phyloP scores from a whole-genome alignment of 306 rosid species.

The Prunus campanulata region DNA sequence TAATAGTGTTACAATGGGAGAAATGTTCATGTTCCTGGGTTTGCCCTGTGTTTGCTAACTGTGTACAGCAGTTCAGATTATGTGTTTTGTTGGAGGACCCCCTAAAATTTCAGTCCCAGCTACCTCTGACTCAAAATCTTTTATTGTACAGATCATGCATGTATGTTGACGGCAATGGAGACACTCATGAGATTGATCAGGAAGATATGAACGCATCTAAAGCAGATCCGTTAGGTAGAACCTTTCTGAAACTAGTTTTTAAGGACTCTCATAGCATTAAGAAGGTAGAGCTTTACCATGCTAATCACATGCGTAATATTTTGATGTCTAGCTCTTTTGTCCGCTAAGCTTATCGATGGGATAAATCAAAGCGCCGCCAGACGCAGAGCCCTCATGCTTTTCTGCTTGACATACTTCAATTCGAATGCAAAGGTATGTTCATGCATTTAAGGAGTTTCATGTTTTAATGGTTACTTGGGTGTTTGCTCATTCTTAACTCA shows the following conservation, averaged over 20 bases:
- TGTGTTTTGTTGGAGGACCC: background rate
- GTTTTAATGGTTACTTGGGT: no score
- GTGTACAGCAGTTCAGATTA: background rate
- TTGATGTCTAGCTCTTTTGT: constrained; percentile 56
- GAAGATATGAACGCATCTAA: constrained; percentile 58
- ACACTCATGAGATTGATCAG: constrained; percentile 53
- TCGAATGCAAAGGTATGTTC: constrained; percentile 52
- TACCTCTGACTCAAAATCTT: constrained; percentile 23
- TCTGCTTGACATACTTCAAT: constrained; percentile 61
- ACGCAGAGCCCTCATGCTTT: constrained; percentile 74
- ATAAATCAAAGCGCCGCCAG: constrained; percentile 75
- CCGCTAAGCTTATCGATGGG: constrained; percentile 75
- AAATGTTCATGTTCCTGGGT: background rate
- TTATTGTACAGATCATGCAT: constrained; percentile 56
- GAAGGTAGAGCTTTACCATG: background rate
- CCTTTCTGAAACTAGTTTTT: background rate
- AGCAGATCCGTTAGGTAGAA: constrained; percentile 70
- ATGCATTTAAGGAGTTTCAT: background rate
- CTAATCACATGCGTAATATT: constrained; percentile 3
- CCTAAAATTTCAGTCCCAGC: constrained; percentile 1
- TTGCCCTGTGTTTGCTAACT: background rate
- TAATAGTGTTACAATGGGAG: no score
- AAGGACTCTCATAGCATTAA: background rate
- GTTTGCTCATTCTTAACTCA: background rate
- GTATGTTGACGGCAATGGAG: constrained; percentile 55